A percentile compares a stretch with the other conserved stretches of the same genome.
These are phyloP conservation scores for Candida pseudoglaebosa DNA, from an alignment of 805 yeast species.

Conservation along the genomic window DNA sequence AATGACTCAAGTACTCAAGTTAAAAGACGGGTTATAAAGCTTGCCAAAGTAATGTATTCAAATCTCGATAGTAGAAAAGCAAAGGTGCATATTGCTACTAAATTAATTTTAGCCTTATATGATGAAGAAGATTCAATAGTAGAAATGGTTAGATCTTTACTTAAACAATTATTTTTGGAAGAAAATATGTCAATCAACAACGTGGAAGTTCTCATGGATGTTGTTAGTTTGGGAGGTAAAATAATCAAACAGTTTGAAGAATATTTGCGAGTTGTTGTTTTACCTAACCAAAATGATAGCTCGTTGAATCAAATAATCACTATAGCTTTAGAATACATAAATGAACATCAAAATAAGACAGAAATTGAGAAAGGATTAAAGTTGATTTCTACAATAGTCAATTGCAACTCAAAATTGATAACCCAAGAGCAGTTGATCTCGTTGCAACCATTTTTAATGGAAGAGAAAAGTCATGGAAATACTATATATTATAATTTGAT, in stretches of 20 bases:
- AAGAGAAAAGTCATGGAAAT: conserved; percentile 39
- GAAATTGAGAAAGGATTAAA: conserved; percentile 38
- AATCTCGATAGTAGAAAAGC: conserved; percentile 23
- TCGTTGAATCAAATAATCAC: conserved; percentile 17
- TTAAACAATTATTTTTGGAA: conserved; percentile 19
- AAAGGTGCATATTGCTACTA: conserved; percentile 45
- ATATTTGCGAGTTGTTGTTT: conserved; percentile 40
- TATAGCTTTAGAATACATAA: conserved; percentile 28
- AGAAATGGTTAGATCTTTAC: conserved; percentile 38
- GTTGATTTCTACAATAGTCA: conserved; percentile 54
- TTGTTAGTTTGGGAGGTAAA: conserved; percentile 34
- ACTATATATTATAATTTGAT: conserved; percentile 46
- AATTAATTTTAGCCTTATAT: conserved; percentile 51
- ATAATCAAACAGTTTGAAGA: conserved; percentile 19
- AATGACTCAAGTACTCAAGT: conserved; percentile 63
- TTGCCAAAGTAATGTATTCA: conserved; percentile 46
- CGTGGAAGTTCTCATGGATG: conserved; percentile 31
- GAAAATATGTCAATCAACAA: not conserved
- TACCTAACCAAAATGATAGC: conserved; percentile 20
- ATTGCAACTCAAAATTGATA: conserved; percentile 49
- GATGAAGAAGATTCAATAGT: conserved; percentile 62
- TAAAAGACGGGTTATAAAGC: conserved; percentile 55
- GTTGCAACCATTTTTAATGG: conserved; percentile 60
- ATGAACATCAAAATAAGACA: conserved; percentile 18
- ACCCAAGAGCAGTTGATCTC: conserved; percentile 63